Base-by-base conservation (phyloP, 352 stramenopile species). In the Peronospora tabacina region DNA sequence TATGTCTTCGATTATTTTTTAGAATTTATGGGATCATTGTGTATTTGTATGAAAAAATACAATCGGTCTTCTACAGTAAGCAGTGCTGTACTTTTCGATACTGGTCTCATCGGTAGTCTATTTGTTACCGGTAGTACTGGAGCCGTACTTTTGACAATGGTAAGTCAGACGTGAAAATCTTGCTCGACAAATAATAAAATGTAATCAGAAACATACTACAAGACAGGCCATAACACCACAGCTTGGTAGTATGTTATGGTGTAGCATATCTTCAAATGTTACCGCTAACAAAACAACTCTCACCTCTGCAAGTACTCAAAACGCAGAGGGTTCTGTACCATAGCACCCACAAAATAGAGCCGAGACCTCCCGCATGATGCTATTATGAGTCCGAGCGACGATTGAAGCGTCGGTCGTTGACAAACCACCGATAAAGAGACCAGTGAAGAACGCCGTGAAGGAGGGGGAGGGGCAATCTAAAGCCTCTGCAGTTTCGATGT, bases 351-450 rank as follows among this genome's bases (percentile, higher is more conserved):
- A 20, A 40, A 49, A 42, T 61, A 40, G 34, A 50, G 30, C 16
- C 32, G 15, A 20, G 50, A 28, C 41, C 38, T 39, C 33, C 57
- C 41, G 45, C 45, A 56, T 42, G 41, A 37, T 44, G 26, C 20
- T 53, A 49, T 59, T 8, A 44, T 55, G 24, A 54, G 53, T 48
- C 50, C 51, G 57, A 66, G 52, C 57, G 57, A 61, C 57, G 38
- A 19, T 34, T 40, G n/a, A 20, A 16, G 35, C 30, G 35, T 49
- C 57, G 57, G 57, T 65, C 50, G 45, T 41, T 41, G 51, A 44
- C 15, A 55, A 54, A 51, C 20, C 49, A 58, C 44, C 15, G 15
- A 19, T 42, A 16, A 39, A 45, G 41, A 24, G n/a, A 19, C 26
- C 42, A 50, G 39, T 59, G 55, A 52, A 61, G 46, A 44, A 57